Evolutionary conservation across 1,284 basidiomycete species (phyloP), one percentile per base, ranked within the genome.

Genomic region (Chondrostereum purpureum): DNA sequence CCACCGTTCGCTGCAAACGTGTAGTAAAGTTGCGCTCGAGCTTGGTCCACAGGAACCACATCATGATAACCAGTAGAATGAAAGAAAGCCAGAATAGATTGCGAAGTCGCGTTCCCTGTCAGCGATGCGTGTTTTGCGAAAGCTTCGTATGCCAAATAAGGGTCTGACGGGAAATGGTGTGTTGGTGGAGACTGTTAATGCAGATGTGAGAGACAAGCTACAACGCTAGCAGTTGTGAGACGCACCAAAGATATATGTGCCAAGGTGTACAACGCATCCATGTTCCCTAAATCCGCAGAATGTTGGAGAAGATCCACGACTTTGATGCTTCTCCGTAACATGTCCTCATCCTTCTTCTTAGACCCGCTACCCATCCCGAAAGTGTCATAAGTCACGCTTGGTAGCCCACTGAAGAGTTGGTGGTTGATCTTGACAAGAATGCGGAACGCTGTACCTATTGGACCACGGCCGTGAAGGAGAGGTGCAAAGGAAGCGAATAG

Each of bases 1-100:
- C 88, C 90, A 13, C 87, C 86, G 44, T 92, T 81, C 2, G 92
- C 93, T 2, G 92, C 85, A 58, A 98, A 94, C 0, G 92, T 95
- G 61, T 94, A 92, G 61, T 97, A 91, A 0, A 98, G 69, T 47
- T 95, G 80, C 0, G 95, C 91, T 63, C 83, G 79, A 6, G 75
- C 78, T 61, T 86, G 82, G 53, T 87, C 72, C 2, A 80, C 66
- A 1, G 74, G 70, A n/a, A 87, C 81, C 2, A 84, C 69, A 31
- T 75, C 73, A 38, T 77, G 81, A 53, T 92, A 90, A 1, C 91
- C 92, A 0, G 91, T 87, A 4, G 90, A 77, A 58, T 95, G 69
- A 61, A 96, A 88, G 71, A 96, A 94, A 0, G 80, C 92, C 18
- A 95, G 63, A 52, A 84, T 70, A 12, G 87, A 77, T 64, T 96